Base-by-base conservation (phyloP, 2,329 filamentous ascomycete genomes). In the Pseudogymnoascus sp. region DNA sequence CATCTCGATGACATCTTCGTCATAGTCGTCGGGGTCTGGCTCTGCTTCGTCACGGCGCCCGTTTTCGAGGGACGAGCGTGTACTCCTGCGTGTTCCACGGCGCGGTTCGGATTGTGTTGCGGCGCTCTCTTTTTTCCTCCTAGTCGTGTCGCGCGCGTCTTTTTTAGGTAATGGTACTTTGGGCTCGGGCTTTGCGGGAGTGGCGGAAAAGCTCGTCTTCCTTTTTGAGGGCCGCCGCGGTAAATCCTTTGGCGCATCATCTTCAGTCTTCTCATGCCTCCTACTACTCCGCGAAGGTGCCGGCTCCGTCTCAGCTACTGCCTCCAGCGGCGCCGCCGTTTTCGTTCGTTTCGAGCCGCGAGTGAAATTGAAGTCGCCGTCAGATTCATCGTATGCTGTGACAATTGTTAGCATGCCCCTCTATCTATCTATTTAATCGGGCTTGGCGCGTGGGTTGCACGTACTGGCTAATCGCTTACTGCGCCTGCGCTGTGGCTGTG, bases 291-390 rank as follows among this genome's bases (percentile, higher is more conserved):
- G 67, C 55, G 67, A 65, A n/a, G 71, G 69, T 45, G 69, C 67
- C 33, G 71, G 68, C 56, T 67, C 67, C 10, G 73, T 70, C 60
- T 77, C 75, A 41, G 72, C 67, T 68, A 71, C 62, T 58, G 72
- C 71, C 58, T 68, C 74, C 56, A 75, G 74, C 13, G 74, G 71
- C 60, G 79, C 75, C 61, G 78, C 77, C 41, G 81, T 79, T 74
- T 86, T 90, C 62, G 79, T 77, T 68, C 82, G 75, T 69, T 88
- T 88, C 9, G 84, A 77, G 63, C 80, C 84, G 65, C 88, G 82
- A 64, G 85, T 83, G 71, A 91, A 92, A 61, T 83, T 77, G 67
- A 92, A 92, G 63, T 89, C 89, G 67, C 88, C 88, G 75, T 89
- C 85, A 68, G 88, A 82, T 71, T 92, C 88, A 67, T 89, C 86